Evolutionary conservation across 1,284 basidiomycete genomes (phyloP).

Genomic region (Erythrobasidium hasegawianum): DNA sequence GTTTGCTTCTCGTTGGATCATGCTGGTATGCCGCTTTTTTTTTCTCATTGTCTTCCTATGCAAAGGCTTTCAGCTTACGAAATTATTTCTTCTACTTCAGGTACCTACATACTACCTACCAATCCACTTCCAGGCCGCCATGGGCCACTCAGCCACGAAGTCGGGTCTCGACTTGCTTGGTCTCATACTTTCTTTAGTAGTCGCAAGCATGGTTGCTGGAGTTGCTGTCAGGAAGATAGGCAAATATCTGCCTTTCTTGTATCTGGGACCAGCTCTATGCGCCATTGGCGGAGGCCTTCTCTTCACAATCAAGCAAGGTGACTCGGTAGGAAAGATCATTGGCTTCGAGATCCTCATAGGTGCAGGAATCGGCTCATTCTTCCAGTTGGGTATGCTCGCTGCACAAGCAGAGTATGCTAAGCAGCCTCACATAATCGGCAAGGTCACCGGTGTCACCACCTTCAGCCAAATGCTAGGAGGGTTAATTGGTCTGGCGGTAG

Average conservation of each 20-base stretch:
- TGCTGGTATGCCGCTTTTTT: constrained; percentile 36
- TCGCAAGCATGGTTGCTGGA: constrained; percentile 43
- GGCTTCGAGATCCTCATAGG: constrained; percentile 54
- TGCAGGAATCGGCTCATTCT: constrained; percentile 36
- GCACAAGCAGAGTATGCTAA: constrained; percentile 28
- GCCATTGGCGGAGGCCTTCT: constrained; percentile 54
- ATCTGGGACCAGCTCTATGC: constrained; percentile 47
- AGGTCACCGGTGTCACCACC: constrained; percentile 12
- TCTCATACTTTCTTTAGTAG: constrained; percentile 43
- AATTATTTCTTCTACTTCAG: too few species aligned
- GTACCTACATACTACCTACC: constrained; percentile 19
- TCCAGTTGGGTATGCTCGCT: constrained; percentile 18
- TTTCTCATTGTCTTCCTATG: constrained; percentile 42
- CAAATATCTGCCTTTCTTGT: constrained; percentile 52
- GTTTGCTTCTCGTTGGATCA: constrained; percentile 38
- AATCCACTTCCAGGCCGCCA: constrained; percentile 44
- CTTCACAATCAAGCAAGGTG: constrained; percentile 51
- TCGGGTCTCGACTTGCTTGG: constrained; percentile 46
- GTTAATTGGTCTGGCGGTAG: constrained; percentile 26
- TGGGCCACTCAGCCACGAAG: constrained; percentile 41
- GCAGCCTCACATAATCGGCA: constrained; percentile 13
- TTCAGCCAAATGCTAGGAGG: constrained; percentile 30
- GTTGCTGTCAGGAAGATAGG: constrained; percentile 44
- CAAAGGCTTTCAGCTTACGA: constrained; percentile 24
- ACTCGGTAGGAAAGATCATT: constrained; percentile 49